Evolutionary conservation across 2,329 filamentous ascomycete genomes (phyloP).

Genomic region (Fusarium setosum): DNA sequence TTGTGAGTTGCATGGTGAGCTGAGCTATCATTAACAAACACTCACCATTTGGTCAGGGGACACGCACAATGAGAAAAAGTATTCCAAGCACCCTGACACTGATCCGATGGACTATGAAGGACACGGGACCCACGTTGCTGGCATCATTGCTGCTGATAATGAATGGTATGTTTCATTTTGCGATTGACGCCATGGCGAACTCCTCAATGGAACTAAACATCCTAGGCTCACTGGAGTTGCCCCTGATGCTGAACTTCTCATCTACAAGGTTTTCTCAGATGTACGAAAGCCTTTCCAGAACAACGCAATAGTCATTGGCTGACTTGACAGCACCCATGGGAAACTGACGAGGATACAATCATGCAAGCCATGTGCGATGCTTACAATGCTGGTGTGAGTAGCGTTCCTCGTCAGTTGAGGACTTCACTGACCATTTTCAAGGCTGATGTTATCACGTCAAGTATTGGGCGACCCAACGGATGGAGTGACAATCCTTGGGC

Average conservation of each 20-base stretch:
- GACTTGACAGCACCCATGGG: conserved; percentile 38
- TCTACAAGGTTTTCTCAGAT: conserved; percentile 57
- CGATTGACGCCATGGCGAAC: too few relatives aligned
- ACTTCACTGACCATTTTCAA: conserved; percentile 11
- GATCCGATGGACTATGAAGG: conserved; percentile 50
- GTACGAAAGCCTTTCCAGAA: conserved; percentile 21
- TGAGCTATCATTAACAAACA: neutral
- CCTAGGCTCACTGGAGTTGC: conserved; percentile 57
- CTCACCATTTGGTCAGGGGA: conserved; percentile 43
- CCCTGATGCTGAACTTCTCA: conserved; percentile 56
- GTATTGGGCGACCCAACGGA: conserved; percentile 52
- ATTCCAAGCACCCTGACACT: conserved; percentile 48
- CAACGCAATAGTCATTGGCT: neutral
- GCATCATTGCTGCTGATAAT: conserved; percentile 60
- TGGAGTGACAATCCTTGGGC: conserved; percentile 57
- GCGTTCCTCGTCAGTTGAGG: neutral
- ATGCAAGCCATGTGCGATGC: conserved; percentile 52
- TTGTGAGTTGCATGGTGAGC: conserved; percentile 37
- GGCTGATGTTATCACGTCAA: conserved; percentile 58
- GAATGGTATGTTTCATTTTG: conserved; percentile 41
- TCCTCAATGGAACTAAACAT: conserved; percentile 1
- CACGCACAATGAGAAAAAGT: conserved; percentile 42
- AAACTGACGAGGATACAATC: conserved; percentile 49
- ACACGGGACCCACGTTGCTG: conserved; percentile 57
- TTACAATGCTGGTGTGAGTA: conserved; percentile 47